These are phyloP conservation scores for Dryas drummondii DNA, from an alignment of 306 rosid genomes.

Conservation along the genomic window DNA sequence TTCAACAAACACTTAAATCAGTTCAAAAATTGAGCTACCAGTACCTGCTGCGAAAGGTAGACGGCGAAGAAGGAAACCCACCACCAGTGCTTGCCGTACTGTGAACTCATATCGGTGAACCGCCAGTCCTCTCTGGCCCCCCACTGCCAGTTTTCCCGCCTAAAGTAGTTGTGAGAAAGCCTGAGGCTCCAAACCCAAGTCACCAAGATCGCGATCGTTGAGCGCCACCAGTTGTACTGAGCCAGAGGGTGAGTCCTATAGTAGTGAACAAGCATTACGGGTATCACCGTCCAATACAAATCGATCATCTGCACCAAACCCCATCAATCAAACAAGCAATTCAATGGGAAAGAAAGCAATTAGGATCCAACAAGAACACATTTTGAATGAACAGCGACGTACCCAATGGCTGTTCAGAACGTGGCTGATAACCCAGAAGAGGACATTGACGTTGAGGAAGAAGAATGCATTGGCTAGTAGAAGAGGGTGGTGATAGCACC, in stretches of 20 bases:
- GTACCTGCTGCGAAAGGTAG: constrained; percentile 85
- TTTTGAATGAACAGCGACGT: not conserved
- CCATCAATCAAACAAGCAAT: constrained; percentile 3
- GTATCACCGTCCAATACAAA: constrained; percentile 88
- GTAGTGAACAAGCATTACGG: constrained; percentile 77
- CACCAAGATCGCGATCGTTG: constrained; percentile 53
- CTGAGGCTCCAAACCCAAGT: constrained; percentile 81
- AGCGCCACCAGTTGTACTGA: constrained; percentile 62
- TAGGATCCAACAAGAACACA: not conserved
- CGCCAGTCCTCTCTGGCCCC: constrained; percentile 96
- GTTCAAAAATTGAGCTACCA: not conserved
- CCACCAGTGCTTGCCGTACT: constrained; percentile 82
- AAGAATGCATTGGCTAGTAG: constrained; percentile 65
- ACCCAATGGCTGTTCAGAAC: constrained; percentile 85
- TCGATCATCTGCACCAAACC: constrained; percentile 75
- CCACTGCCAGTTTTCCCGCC: constrained; percentile 90
- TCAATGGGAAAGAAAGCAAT: not conserved
- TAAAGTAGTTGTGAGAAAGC: constrained; percentile 78
- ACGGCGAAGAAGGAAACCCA: constrained; percentile 84
- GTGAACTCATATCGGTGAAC: constrained; percentile 71
- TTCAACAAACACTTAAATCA: constrained; percentile 31
- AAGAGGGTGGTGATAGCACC: constrained; percentile 89
- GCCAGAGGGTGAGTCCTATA: constrained; percentile 73
- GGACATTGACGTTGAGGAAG: constrained; percentile 78
- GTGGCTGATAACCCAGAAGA: constrained; percentile 86